Evolutionary conservation across 257 asterid species (phyloP), one percentile per base, ranked within the genome.

Genomic region (Ligustrum vulgare): DNA sequence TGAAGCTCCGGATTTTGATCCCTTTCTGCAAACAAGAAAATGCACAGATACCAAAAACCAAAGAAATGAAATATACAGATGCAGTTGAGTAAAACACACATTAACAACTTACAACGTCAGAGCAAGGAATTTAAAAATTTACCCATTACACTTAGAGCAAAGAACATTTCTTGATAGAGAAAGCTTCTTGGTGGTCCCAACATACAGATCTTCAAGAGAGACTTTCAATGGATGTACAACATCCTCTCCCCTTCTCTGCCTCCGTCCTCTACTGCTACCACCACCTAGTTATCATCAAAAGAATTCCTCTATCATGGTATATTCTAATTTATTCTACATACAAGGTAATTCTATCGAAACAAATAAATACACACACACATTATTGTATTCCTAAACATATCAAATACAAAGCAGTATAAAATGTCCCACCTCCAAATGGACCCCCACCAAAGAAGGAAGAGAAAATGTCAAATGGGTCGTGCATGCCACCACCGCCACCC

Each of bases 71-170:
- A 18, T 6, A 8, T 56, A 25, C 35, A 16, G 15, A 18, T 15
- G 16, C 9, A 47, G 18, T 8, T 20, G 3, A 56, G 64, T 32
- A 20, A 54, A 2, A 63, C 71, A 12, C 45, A 45, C 56, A 15
- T 45, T 54, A 20, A n/a, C 8, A 16, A 67, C n/a, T 25, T 0
- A 23, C 41, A 34, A 41, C 4, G 6, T 49, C 31, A 4, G 10
- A 39, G 8, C 0, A 7, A 15, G 35, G 45, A 25, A 22, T 18
- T 16, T 62, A n/a, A 33, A 20, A 32, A 75, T 89, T 45, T 3
- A 89, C 95, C 95, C 96, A 12, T 67, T 88, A 74, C 96, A 90
- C 70, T 90, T 90, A 4, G 88, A 70, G 75, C 96, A 90, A n/a
- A 90, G 74, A 9, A 85, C 86, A 78, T 90, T 88, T 34, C 96